A percentile compares a stretch with the other conserved stretches of the same genome.
Evolutionary conservation across 768 basidiomycete species (phyloP).

Genomic region (Hemileccinum rubropunctum): DNA sequence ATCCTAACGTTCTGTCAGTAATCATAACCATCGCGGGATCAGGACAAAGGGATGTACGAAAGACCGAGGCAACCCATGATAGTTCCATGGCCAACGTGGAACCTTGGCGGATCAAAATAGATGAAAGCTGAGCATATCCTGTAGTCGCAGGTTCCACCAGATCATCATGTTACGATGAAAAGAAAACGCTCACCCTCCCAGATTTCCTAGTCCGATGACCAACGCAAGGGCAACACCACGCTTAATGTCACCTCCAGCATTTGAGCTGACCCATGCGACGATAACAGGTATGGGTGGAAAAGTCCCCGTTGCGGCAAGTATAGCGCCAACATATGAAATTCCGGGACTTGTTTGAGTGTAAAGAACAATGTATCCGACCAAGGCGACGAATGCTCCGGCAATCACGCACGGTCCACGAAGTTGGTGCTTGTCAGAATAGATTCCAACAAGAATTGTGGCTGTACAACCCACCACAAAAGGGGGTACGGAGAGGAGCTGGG

Average conservation of each 20-base stretch:
- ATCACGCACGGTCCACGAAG: constrained; percentile 46
- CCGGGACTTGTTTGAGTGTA: constrained; percentile 24
- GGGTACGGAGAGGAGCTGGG: constrained; percentile 43
- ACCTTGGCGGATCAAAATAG: constrained; percentile 32
- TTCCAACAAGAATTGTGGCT: constrained; percentile 38
- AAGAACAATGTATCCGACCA: constrained; percentile 47
- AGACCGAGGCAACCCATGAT: constrained; percentile 25
- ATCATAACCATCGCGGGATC: constrained; percentile 19
- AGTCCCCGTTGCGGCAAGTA: constrained; percentile 47
- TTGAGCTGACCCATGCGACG: constrained; percentile 50
- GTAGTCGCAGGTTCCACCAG: constrained; percentile 10
- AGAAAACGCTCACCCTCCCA: constrained; percentile 39
- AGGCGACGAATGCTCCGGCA: constrained; percentile 33
- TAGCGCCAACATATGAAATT: constrained; percentile 39
- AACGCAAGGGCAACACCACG: constrained; percentile 46
- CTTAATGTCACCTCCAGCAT: constrained; percentile 49
- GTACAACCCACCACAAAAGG: constrained; percentile 44
- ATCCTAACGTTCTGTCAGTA: constrained; percentile 32
- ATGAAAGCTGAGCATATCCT: constrained; percentile 37
- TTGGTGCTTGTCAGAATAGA: constrained; percentile 38
- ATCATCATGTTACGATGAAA: neutral
- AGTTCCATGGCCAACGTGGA: constrained; percentile 31
- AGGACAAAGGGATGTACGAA: constrained; percentile 2
- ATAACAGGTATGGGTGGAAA: constrained; percentile 42
- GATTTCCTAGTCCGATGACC: constrained; percentile 48